Conservation (phyloP, 2,329 filamentous ascomycete species). For the Macrophomina tecta region DNA sequence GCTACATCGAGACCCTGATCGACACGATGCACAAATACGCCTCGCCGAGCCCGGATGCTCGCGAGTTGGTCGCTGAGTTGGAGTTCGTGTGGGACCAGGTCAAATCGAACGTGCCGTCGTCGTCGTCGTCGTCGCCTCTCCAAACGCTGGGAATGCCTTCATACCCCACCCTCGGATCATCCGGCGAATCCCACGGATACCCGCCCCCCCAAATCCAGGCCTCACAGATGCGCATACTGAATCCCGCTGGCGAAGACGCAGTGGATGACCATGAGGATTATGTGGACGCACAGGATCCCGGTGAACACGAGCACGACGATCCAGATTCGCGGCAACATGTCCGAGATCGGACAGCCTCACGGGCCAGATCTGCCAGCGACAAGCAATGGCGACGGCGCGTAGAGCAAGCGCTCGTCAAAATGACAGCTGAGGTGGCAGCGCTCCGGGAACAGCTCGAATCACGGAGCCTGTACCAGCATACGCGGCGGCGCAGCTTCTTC, state of each 20-base stretch:
- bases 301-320: constrained; percentile 42
- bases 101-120: constrained; percentile 77
- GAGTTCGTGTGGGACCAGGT: constrained; percentile 99
- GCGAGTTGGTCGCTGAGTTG: constrained; percentile 89
- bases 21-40: constrained; percentile 97
- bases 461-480: constrained; percentile 71
- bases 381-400: constrained; percentile 79
- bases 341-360: constrained; percentile 3
- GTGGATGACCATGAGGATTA: constrained; percentile 51
- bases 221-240: constrained; percentile 21
- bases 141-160: constrained; percentile 45
- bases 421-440: constrained; percentile 92
- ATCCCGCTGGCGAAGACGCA: constrained; percentile 31
- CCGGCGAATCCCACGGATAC: constrained; percentile 51
- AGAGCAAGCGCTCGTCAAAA: constrained; percentile 82
- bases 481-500: constrained; percentile 67
- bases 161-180: constrained; percentile 52
- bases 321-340: background rate
- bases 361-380: constrained; percentile 37
- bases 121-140: constrained; percentile 54
- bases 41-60: constrained; percentile 79
- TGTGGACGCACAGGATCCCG: constrained; percentile 56
- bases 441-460: constrained; percentile 87
- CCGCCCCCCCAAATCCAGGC: constrained; percentile 32
- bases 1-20: constrained; percentile 73